Evolutionary conservation across 2,329 filamentous ascomycete species (phyloP).

Genomic region (Davidsoniella virescens): DNA sequence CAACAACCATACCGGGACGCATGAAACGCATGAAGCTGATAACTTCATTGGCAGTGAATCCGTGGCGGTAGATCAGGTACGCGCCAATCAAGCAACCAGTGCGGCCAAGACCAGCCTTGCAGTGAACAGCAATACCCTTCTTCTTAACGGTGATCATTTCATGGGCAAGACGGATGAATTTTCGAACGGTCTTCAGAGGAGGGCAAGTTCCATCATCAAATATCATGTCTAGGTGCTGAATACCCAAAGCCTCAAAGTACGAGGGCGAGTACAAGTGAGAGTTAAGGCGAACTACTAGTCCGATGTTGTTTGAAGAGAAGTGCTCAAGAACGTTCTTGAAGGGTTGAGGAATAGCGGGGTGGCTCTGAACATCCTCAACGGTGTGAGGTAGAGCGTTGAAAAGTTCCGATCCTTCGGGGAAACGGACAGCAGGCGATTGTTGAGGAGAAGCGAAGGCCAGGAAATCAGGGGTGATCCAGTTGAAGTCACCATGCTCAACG

Average conservation of each 20-base stretch:
- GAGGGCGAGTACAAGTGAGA: constrained; percentile 89
- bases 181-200: constrained; percentile 70
- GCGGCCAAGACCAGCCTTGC: constrained; percentile 89
- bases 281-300: constrained; percentile 86
- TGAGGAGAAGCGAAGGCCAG: constrained; percentile 93
- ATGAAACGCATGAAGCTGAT: constrained; percentile 99
- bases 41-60: constrained; percentile 92
- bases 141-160: constrained; percentile 84
- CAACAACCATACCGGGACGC: constrained; percentile 96
- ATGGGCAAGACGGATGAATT: constrained; percentile 88
- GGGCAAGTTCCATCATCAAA: constrained; percentile 98
- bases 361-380: constrained; percentile 52
- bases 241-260: constrained; percentile 92
- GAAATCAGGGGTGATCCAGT: constrained; percentile 94
- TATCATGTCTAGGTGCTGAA: constrained; percentile 97
- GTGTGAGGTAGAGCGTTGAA: constrained; percentile 62
- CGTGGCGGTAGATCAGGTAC: constrained; percentile 92
- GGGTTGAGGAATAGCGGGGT: constrained; percentile 58
- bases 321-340: constrained; percentile 95
- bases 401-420: constrained; percentile 55
- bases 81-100: constrained; percentile 95
- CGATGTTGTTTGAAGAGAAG: constrained; percentile 76
- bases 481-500: constrained; percentile 98
- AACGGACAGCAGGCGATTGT: constrained; percentile 56
- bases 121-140: constrained; percentile 92